phyloP scores from a whole-genome alignment of 2,329 filamentous ascomycete genomes.

The Beauveria sp. region DNA sequence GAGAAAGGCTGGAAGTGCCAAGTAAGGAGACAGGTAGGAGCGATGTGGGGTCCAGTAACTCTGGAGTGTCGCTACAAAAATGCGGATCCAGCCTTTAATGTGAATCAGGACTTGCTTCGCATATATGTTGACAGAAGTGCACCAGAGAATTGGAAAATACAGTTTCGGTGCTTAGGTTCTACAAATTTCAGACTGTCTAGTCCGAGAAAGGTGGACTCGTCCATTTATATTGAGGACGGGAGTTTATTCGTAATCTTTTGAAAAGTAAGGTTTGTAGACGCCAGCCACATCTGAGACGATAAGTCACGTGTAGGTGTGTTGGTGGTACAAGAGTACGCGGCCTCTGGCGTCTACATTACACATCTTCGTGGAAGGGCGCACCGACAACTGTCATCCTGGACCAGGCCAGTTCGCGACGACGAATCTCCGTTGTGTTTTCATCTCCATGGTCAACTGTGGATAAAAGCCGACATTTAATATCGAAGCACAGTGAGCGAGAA shows the following conservation, averaged over 20 bases:
- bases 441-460: background rate
- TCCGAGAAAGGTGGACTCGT: background rate
- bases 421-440: background rate
- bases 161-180: no score
- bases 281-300: background rate
- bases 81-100: no score
- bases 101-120: no score
- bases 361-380: background rate
- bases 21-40: background rate
- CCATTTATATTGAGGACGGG: background rate
- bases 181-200: no score
- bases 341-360: background rate
- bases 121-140: no score
- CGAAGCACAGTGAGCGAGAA: background rate
- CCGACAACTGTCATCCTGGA: background rate
- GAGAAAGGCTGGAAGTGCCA: background rate
- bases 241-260: background rate
- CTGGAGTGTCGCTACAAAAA: background rate
- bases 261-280: background rate
- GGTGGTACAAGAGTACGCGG: background rate
- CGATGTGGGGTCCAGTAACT: background rate
- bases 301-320: constrained; percentile 8
- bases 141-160: background rate
- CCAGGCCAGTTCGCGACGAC: background rate
- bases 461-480: background rate